phyloP scores from a whole-genome alignment of 345 rosid genomes.

The Eucalyptus camaldulensis region DNA sequence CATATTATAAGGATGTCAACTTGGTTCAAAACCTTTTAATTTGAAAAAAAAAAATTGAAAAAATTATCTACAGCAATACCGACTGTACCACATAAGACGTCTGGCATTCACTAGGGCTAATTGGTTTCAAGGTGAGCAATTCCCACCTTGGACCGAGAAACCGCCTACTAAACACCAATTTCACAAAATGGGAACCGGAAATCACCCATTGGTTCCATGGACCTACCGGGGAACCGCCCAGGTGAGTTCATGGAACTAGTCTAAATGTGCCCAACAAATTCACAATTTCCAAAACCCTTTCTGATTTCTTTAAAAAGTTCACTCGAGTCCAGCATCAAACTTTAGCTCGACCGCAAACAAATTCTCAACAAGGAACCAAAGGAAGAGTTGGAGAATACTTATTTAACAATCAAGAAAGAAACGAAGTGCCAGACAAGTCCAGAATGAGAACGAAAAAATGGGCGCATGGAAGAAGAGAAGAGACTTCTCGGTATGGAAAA shows the following conservation, averaged over 20 bases:
- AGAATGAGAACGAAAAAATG: not conserved
- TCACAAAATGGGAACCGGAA: too few relatives aligned
- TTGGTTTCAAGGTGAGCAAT: fast-evolving
- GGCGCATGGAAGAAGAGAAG: not conserved
- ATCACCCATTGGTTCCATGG: too few relatives aligned
- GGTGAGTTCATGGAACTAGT: not conserved
- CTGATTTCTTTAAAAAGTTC: not conserved
- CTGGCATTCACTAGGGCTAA: fast-evolving
- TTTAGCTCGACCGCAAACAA: not conserved
- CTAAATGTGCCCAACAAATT: not conserved
- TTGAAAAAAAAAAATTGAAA: not conserved
- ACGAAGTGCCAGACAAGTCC: not conserved
- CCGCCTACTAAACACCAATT: too few relatives aligned
- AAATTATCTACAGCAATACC: fast-evolving
- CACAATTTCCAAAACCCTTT: not conserved
- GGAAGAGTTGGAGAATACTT: not conserved
- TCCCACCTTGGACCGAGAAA: fast-evolving
- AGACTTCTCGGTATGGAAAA: not conserved
- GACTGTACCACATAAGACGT: fast-evolving
- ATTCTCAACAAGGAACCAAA: not conserved
- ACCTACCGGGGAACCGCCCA: fast-evolving
- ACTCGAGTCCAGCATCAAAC: not conserved
- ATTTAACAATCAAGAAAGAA: not conserved
- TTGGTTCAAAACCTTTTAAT: not conserved
- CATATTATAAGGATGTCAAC: not conserved